phyloP scores from a whole-genome alignment of 345 rosid species.

The Dovyalis caffra region DNA sequence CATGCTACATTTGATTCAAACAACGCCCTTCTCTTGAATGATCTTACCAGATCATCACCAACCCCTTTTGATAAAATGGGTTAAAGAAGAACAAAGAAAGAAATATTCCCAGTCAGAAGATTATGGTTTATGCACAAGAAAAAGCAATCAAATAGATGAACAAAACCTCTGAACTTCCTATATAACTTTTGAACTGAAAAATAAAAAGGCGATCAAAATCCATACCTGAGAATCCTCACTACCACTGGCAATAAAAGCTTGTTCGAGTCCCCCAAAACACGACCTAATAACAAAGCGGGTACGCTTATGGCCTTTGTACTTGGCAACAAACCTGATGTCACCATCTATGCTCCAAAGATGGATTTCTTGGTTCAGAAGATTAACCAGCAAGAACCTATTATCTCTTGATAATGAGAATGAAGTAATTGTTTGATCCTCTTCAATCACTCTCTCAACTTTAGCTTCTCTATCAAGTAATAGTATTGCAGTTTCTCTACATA shows the following conservation, averaged over 20 bases:
- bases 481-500: slow-evolving; percentile 50
- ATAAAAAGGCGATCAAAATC: background rate
- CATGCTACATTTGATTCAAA: background rate
- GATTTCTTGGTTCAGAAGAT: slow-evolving; percentile 64
- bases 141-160: background rate
- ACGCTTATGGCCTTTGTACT: slow-evolving; percentile 62
- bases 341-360: slow-evolving; percentile 69
- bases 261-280: slow-evolving; percentile 69
- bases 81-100: background rate
- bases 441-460: slow-evolving; percentile 49
- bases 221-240: slow-evolving; percentile 79
- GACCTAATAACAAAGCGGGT: slow-evolving; percentile 58
- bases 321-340: slow-evolving; percentile 48
- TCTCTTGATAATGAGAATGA: slow-evolving; percentile 67
- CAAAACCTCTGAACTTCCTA: background rate
- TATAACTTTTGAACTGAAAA: background rate
- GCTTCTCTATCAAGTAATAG: slow-evolving; percentile 58
- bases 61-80: background rate
- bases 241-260: slow-evolving; percentile 65
- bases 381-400: slow-evolving; percentile 52
- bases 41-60: background rate
- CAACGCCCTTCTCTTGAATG: slow-evolving; percentile 1
- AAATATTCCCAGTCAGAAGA: background rate
- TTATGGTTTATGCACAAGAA: background rate
- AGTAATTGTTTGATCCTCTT: slow-evolving; percentile 60